Conservation (phyloP, 2,329 filamentous ascomycete genomes). For the Pochonia chlamydosporia region DNA sequence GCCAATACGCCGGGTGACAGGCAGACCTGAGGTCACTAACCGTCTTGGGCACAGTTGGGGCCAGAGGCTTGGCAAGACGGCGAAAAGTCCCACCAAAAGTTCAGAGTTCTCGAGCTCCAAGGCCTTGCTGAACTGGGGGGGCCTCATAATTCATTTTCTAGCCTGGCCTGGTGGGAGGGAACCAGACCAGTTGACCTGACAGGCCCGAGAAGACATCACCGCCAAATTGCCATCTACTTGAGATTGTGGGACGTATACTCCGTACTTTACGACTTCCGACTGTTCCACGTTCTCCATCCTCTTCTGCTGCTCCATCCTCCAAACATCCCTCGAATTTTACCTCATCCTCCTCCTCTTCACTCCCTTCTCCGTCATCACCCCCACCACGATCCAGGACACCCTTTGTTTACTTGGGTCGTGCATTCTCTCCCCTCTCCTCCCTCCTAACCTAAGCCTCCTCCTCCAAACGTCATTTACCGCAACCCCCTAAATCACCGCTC, state of each 20-base stretch:
- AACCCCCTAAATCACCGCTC: background rate
- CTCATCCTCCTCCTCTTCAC: background rate
- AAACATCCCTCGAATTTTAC: background rate
- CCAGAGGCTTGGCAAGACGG: background rate
- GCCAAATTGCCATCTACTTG: background rate
- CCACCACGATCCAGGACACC: background rate
- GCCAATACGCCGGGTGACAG: no score
- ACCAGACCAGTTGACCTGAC: background rate
- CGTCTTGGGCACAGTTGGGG: background rate
- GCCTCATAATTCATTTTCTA: no score
- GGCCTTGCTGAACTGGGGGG: background rate
- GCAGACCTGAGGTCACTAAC: background rate
- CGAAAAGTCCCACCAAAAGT: background rate
- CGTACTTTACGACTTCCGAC: no score
- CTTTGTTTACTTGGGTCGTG: slow-evolving; percentile 1
- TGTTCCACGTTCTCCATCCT: background rate
- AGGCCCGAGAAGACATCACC: background rate
- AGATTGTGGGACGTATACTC: no score
- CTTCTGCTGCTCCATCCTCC: background rate
- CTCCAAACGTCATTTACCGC: slow-evolving; percentile 1
- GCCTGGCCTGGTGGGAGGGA: no score
- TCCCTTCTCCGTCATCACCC: background rate
- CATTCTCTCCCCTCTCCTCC: background rate
- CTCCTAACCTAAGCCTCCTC: background rate
- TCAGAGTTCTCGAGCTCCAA: background rate